These are phyloP conservation scores for Trapa incisa DNA, from an alignment of 345 rosid genomes.

Conservation along the genomic window DNA sequence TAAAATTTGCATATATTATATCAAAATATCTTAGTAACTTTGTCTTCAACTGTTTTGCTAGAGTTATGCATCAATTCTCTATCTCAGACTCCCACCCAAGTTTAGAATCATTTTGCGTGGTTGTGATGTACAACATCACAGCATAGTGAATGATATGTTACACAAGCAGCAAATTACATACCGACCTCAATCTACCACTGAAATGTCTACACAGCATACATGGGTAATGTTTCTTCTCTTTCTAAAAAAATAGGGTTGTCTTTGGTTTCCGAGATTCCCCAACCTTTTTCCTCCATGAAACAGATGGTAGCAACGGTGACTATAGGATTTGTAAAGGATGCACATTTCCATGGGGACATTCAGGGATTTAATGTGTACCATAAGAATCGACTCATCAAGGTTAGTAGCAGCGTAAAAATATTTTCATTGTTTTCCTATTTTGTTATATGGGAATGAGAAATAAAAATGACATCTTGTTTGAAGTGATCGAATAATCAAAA, in stretches of 20 bases:
- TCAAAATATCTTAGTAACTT: background rate
- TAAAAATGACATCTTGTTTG: background rate
- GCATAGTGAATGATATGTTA: constrained; percentile 54
- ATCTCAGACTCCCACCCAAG: constrained; percentile 41
- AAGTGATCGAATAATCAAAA: background rate
- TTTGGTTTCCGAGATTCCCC: background rate
- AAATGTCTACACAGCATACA: constrained; percentile 13
- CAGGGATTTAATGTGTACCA: constrained; percentile 83
- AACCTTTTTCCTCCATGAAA: constrained; percentile 2
- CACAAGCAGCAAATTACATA: constrained; percentile 22
- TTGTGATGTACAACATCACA: constrained; percentile 45
- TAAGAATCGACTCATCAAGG: constrained; percentile 77
- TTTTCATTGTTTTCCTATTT: background rate
- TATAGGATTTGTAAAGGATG: constrained; percentile 83
- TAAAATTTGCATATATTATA: background rate
- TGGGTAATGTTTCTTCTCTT: constrained; percentile 19
- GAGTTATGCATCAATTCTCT: constrained; percentile 79
- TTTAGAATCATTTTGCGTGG: constrained; percentile 53
- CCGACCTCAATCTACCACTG: constrained; percentile 30
- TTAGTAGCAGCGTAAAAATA: constrained; percentile 3
- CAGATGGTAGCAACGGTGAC: constrained; percentile 45
- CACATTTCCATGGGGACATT: constrained; percentile 47
- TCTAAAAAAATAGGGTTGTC: background rate
- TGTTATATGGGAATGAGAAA: background rate
- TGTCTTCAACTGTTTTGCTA: constrained; percentile 12